Base-by-base conservation (phyloP, 1,139 yeast genomes). In the Hyphopichia khmerensis region DNA sequence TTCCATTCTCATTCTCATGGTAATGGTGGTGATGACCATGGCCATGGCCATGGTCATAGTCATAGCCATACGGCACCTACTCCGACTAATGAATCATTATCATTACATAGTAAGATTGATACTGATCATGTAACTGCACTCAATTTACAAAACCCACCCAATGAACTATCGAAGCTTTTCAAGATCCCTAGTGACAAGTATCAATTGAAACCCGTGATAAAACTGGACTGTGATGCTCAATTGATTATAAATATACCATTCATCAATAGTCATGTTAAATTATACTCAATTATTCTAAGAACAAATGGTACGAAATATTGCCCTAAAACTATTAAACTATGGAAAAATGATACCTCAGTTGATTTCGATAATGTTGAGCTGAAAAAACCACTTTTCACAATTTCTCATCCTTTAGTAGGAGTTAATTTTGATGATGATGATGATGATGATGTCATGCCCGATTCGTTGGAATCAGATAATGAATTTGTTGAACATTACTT, bases 211-310 rank as follows among this genome's bases (percentile, higher is more conserved):
- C 81, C 80, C 9, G 72, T 71, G 32, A 66, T 90, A 31, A 78
- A 77, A 54, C 82, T 91, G 1, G 97, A 91, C 59, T 82, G 87
- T 3, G 98, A 93, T 57, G 80, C 84, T 45, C 96, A 91, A 58
- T 50, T 91, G 55, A 77, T 91, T 37, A 56, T 91, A 26, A 78
- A 80, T 47, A 77, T 93, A 24, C 97, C 96, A 14, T 52, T 91
- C 48, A 50, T 89, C 52, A 82, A 85, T 15, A 88, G 88, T 0
- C 68, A 77, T 29, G 91, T 87, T 36, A 87, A 86, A 58, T 64
- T 91, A 36, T 87, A 79, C 57, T 86, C 96, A 1, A 54, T 91
- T 4, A 77, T 87, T 7, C 50, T 91, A 16, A 74, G 96, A 45
- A 77, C 91, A 1, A 74, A 82, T 43, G 83, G 83, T 2, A 81